Percentiles rank a stretch among this genome's conserved stretches.
phyloP scores from a whole-genome alignment of 1,284 basidiomycete genomes.

The Heterobasidion parviporum region DNA sequence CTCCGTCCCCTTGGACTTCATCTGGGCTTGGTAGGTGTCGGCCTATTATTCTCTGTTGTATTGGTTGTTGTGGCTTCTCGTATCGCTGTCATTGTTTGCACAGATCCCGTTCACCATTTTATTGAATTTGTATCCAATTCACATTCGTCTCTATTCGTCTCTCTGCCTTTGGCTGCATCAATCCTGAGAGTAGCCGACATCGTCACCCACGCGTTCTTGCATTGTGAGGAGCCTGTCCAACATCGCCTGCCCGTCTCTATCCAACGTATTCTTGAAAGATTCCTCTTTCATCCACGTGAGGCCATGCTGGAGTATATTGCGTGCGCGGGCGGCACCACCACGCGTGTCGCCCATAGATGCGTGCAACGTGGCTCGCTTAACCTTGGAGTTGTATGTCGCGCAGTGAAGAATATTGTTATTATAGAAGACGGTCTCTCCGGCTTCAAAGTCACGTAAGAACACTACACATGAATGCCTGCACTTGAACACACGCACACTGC shows the following conservation, averaged over 20 bases:
- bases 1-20: not conserved
- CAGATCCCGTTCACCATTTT: not conserved
- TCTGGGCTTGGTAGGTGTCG: not conserved
- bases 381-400: constrained; percentile 50
- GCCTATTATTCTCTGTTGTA: not conserved
- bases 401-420: constrained; percentile 78
- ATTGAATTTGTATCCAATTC: not conserved
- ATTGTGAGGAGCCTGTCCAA: constrained; percentile 51
- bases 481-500: constrained; percentile 36
- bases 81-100: not conserved
- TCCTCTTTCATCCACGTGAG: constrained; percentile 66
- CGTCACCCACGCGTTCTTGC: constrained; percentile 33
- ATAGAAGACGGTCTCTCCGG: constrained; percentile 77
- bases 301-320: constrained; percentile 78
- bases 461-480: not conserved
- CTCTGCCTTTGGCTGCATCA: constrained; percentile 9
- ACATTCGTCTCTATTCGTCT: not conserved
- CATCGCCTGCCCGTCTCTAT: constrained; percentile 47
- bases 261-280: constrained; percentile 42
- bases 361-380: constrained; percentile 64
- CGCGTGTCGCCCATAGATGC: constrained; percentile 61
- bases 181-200: constrained; percentile 46
- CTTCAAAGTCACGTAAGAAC: constrained; percentile 16
- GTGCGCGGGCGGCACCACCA: constrained; percentile 57
- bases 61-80: not conserved